A percentile compares a stretch with the other conserved stretches of the same genome.
phyloP scores from a whole-genome alignment of 2,329 filamentous ascomycete species.

The Bipolaris bicolor region DNA sequence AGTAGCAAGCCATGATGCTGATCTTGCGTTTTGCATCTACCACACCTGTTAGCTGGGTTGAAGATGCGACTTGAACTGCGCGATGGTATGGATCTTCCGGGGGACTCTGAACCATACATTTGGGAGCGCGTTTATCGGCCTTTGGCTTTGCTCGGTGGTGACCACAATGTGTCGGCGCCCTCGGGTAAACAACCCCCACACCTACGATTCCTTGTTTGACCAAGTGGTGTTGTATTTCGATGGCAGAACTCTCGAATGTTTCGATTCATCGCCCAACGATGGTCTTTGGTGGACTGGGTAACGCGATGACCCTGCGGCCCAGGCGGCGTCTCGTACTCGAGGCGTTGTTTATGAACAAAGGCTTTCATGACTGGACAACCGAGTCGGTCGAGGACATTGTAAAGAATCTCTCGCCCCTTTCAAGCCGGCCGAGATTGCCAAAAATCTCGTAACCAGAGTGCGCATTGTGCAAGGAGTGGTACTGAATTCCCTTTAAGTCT shows the following conservation, averaged over 20 bases:
- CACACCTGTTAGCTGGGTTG: not conserved
- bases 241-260: not conserved
- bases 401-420: not conserved
- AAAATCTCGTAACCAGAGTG: not conserved
- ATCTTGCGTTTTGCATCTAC: not conserved
- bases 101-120: not conserved
- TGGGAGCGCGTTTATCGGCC: not conserved
- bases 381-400: not conserved
- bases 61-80: not conserved
- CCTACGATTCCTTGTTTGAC: not conserved
- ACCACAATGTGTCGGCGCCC: not conserved
- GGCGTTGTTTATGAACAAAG: not conserved
- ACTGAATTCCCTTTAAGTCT: not conserved
- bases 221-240: not conserved
- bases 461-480: constrained; percentile 1
- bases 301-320: not conserved
- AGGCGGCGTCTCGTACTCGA: not conserved
- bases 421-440: not conserved
- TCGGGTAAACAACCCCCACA: not conserved
- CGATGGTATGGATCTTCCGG: not conserved
- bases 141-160: not conserved
- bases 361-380: too few species aligned
- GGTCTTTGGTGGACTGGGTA: too few species aligned
- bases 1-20: not conserved
- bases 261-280: not conserved